Conservation (phyloP, 768 basidiomycete species). For the Naganishia onofrii region DNA sequence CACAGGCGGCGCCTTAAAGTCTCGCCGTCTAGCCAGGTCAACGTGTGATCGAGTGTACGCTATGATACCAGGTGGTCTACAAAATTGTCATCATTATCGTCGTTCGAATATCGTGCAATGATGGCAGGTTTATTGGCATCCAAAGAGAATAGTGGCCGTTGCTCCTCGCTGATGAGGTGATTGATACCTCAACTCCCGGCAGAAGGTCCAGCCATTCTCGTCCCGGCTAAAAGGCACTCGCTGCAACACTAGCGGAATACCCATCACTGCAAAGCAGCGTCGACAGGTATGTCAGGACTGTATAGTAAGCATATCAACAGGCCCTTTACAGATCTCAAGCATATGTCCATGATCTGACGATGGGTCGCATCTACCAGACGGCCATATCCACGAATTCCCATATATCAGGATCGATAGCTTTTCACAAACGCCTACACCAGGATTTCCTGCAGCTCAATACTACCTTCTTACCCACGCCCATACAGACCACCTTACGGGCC, state of each 20-base stretch:
- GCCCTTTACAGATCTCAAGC: neutral
- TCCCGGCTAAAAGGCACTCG: neutral
- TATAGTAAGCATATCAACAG: constrained; percentile 36
- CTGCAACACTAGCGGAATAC: too few relatives aligned
- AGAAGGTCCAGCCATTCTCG: neutral
- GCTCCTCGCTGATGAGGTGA: too few relatives aligned
- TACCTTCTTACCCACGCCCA: constrained; percentile 88
- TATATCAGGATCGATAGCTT: constrained; percentile 84
- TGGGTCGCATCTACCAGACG: constrained; percentile 51
- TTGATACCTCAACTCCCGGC: too few relatives aligned
- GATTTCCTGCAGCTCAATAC: constrained; percentile 54
- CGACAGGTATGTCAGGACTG: constrained; percentile 44
- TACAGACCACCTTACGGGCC: constrained; percentile 77
- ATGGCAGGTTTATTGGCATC: too few relatives aligned
- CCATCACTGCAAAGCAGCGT: neutral
- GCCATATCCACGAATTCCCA: constrained; percentile 72
- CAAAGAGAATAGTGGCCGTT: too few relatives aligned
- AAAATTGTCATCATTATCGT: too few relatives aligned
- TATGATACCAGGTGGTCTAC: too few relatives aligned
- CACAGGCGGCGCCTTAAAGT: too few relatives aligned
- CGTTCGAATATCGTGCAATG: too few relatives aligned
- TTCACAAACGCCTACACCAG: constrained; percentile 50
- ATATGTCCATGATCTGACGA: neutral
- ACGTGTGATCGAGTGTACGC: too few relatives aligned
- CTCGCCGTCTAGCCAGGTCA: too few relatives aligned